These are phyloP conservation scores for Pestalotiopsis sp. DNA, from an alignment of 2,329 filamentous ascomycete genomes.

Conservation along the genomic window DNA sequence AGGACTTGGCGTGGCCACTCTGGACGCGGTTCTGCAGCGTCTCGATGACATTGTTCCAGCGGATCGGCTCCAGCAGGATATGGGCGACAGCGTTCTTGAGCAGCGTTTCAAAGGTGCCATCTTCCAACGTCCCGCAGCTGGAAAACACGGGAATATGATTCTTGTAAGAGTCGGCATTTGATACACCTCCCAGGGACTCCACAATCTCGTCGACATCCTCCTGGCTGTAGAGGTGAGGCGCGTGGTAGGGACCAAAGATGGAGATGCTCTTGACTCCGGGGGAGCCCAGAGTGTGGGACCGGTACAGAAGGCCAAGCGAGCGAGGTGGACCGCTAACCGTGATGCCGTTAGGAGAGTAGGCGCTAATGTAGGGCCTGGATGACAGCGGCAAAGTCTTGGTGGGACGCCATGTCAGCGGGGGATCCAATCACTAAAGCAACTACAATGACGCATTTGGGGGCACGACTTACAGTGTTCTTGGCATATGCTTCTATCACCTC, in stretches of 20 bases:
- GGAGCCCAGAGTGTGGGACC: constrained; percentile 13
- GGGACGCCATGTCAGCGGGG: background rate
- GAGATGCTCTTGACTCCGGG: constrained; percentile 39
- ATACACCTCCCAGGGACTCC: background rate
- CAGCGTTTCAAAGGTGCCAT: constrained; percentile 14
- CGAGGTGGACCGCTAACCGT: constrained; percentile 19
- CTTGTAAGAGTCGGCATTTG: background rate
- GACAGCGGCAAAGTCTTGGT: constrained; percentile 14
- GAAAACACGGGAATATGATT: constrained; percentile 19
- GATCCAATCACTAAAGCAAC: background rate
- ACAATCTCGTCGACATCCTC: constrained; percentile 21
- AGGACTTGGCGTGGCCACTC: constrained; percentile 8
- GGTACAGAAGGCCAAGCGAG: constrained; percentile 10
- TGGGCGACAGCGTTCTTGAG: constrained; percentile 18
- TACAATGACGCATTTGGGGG: background rate
- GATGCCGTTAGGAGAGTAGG: constrained; percentile 16
- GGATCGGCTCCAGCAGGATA: constrained; percentile 41
- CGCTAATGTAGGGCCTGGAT: constrained; percentile 17
- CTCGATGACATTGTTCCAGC: constrained; percentile 42
- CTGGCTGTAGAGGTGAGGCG: constrained; percentile 26
- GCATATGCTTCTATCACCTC: constrained; percentile 17
- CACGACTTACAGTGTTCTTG: constrained; percentile 6
- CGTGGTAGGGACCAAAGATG: constrained; percentile 33
- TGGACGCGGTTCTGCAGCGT: constrained; percentile 48
- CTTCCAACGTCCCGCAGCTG: constrained; percentile 7